These are phyloP conservation scores for Stagonosporopsis rhizophila DNA, from an alignment of 2,329 filamentous ascomycete species.

Conservation along the genomic window DNA sequence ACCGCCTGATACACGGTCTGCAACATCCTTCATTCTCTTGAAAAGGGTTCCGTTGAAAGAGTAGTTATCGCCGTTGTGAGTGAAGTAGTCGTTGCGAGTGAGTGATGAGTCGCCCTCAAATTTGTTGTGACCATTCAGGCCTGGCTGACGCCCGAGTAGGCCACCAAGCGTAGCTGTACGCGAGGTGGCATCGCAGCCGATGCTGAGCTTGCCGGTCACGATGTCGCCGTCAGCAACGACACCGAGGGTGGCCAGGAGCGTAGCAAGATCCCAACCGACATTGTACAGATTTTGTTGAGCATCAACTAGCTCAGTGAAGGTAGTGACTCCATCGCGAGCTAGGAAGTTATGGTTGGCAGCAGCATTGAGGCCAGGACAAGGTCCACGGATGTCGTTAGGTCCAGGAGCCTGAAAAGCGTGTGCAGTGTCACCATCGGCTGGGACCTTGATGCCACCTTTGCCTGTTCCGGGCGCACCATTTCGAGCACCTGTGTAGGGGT, in stretches of 20 bases:
- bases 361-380: constrained; percentile 53
- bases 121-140: constrained; percentile 55
- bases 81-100: constrained; percentile 53
- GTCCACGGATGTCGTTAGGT: constrained; percentile 37
- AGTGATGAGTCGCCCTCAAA: constrained; percentile 53
- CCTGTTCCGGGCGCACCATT: constrained; percentile 53
- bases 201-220: constrained; percentile 53
- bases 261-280: constrained; percentile 52
- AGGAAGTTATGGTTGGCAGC: constrained; percentile 54
- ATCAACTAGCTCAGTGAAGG: constrained; percentile 54
- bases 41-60: constrained; percentile 53
- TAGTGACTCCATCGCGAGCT: constrained; percentile 53
- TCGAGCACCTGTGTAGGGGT: constrained; percentile 54
- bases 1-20: constrained; percentile 33
- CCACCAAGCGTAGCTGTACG: constrained; percentile 45
- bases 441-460: constrained; percentile 54
- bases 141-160: constrained; percentile 48
- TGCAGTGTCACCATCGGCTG: constrained; percentile 51
- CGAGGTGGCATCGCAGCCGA: constrained; percentile 55
- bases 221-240: constrained; percentile 52
- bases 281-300: constrained; percentile 57
- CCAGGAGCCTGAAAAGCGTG: constrained; percentile 28
- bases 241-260: constrained; percentile 50
- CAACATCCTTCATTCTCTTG: constrained; percentile 47
- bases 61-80: constrained; percentile 46